A percentile compares a stretch with the other conserved stretches of the same genome.
These are phyloP conservation scores for Sclerotinia nivalis DNA, from an alignment of 2,329 filamentous ascomycete genomes.

Conservation along the genomic window DNA sequence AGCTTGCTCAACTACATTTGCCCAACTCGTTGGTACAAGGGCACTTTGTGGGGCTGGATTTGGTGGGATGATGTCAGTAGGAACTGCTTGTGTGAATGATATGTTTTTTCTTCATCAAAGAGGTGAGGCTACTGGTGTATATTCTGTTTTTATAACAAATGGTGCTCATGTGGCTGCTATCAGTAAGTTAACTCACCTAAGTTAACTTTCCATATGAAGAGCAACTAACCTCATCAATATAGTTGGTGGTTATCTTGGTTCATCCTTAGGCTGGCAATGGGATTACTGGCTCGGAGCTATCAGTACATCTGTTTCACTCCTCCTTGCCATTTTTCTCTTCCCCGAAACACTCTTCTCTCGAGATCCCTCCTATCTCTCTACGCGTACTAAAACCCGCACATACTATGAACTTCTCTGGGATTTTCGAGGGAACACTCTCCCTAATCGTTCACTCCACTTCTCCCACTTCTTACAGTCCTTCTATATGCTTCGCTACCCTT, in stretches of 20 bases:
- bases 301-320: constrained; percentile 32
- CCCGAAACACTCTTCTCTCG: constrained; percentile 40
- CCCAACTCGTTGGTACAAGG: constrained; percentile 35
- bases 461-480: constrained; percentile 38
- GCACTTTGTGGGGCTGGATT: constrained; percentile 37
- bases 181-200: constrained; percentile 28
- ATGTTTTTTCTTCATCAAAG: constrained; percentile 40
- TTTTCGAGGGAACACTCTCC: constrained; percentile 36
- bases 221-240: background rate
- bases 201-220: background rate
- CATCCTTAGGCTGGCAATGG: constrained; percentile 38
- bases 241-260: constrained; percentile 38
- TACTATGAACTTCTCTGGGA: constrained; percentile 36
- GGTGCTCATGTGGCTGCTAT: constrained; percentile 39
- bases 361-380: constrained; percentile 33
- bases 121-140: constrained; percentile 39
- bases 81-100: constrained; percentile 39
- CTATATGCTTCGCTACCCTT: constrained; percentile 38
- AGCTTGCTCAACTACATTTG: constrained; percentile 32
- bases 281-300: constrained; percentile 39
- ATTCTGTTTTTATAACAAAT: constrained; percentile 39
- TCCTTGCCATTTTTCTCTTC: constrained; percentile 38
- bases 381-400: constrained; percentile 31
- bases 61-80: constrained; percentile 40
- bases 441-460: constrained; percentile 33